A percentile compares a stretch with the other conserved stretches of the same genome.
These are phyloP conservation scores for Mycena citricolor DNA, from an alignment of 1,284 basidiomycete genomes.

Conservation along the genomic window DNA sequence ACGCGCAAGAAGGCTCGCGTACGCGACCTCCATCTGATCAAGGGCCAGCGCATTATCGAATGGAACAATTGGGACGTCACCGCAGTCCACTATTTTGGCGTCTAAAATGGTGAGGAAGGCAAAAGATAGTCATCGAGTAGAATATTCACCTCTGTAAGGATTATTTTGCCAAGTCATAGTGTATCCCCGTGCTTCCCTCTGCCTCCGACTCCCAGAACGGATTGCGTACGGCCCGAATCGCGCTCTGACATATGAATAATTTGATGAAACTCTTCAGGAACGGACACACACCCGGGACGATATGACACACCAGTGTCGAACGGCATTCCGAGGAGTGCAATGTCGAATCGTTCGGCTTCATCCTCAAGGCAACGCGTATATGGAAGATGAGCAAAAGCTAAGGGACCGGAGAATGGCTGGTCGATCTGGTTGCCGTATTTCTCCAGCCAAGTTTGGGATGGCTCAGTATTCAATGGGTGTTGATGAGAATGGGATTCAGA, in stretches of 20 bases:
- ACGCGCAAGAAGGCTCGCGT: slow-evolving; percentile 64
- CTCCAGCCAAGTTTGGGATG: slow-evolving; percentile 51
- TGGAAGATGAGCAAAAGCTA: slow-evolving; percentile 72
- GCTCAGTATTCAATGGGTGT: no score
- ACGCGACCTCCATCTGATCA: slow-evolving; percentile 78
- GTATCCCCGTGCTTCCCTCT: slow-evolving; percentile 55
- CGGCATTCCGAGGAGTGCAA: slow-evolving; percentile 78
- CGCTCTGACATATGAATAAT: slow-evolving; percentile 40
- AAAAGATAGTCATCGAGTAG: background rate
- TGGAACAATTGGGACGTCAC: slow-evolving; percentile 72
- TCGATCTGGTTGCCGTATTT: slow-evolving; percentile 76
- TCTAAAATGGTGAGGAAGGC: slow-evolving; percentile 7
- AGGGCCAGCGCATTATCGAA: slow-evolving; percentile 76
- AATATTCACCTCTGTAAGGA: slow-evolving; percentile 56
- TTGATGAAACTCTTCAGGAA: background rate
- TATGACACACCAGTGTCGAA: slow-evolving; percentile 65
- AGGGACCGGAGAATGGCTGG: slow-evolving; percentile 67
- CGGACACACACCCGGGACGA: slow-evolving; percentile 7
- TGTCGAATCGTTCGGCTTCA: slow-evolving; percentile 54
- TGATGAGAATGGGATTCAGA: no score
- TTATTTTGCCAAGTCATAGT: slow-evolving; percentile 69
- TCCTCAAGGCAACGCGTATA: slow-evolving; percentile 72
- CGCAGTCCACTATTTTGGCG: slow-evolving; percentile 71
- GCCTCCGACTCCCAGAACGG: slow-evolving; percentile 72
- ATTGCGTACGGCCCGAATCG: slow-evolving; percentile 83